Evolutionary conservation across 2,329 filamentous ascomycete species (phyloP).

Genomic region (Arthroderma uncinatum): DNA sequence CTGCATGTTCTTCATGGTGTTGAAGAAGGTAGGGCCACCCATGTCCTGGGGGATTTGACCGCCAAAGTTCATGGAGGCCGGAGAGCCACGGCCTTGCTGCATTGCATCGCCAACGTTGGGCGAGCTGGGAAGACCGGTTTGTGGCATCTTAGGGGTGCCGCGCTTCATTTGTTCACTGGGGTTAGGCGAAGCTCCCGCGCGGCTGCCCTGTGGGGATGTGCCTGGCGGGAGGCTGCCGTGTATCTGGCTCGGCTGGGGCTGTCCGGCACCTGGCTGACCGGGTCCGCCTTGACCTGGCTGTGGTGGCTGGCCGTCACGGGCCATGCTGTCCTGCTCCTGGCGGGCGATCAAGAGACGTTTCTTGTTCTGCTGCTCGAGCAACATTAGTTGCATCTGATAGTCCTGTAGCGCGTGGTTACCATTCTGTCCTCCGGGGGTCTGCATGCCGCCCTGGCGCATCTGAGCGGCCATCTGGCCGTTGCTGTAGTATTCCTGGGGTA

Average conservation of each 20-base stretch:
- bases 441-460: constrained; percentile 18
- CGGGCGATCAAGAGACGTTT: constrained; percentile 55
- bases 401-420: constrained; percentile 55
- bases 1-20: constrained; percentile 31
- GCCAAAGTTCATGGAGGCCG: constrained; percentile 46
- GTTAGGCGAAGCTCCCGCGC: constrained; percentile 49
- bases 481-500: constrained; percentile 48
- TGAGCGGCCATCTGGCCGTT: constrained; percentile 39
- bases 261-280: constrained; percentile 22
- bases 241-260: constrained; percentile 18
- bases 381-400: constrained; percentile 60
- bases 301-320: constrained; percentile 40
- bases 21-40: constrained; percentile 30
- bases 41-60: constrained; percentile 42
- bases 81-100: constrained; percentile 48
- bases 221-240: constrained; percentile 34
- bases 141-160: constrained; percentile 50
- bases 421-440: constrained; percentile 21
- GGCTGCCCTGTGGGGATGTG: constrained; percentile 48
- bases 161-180: constrained; percentile 53
- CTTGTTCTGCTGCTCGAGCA: constrained; percentile 59
- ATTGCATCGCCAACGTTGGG: constrained; percentile 48
- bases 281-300: constrained; percentile 22
- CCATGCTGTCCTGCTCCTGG: constrained; percentile 54
- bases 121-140: constrained; percentile 45